These are phyloP conservation scores for Cyberlindnera japonica DNA, from an alignment of 805 yeast genomes.

Conservation along the genomic window DNA sequence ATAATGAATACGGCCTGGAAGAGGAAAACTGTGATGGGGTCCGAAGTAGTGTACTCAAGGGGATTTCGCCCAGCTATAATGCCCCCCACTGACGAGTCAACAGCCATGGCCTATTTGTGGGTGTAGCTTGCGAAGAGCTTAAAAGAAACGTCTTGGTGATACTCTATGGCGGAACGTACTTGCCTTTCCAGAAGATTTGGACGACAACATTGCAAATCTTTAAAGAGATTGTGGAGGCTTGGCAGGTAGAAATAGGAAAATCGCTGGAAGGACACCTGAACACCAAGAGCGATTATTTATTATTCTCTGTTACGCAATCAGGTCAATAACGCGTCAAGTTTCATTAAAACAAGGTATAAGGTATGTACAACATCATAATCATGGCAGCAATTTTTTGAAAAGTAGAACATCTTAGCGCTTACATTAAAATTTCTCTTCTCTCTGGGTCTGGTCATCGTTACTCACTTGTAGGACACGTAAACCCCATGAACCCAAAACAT, in stretches of 20 bases:
- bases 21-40: conserved; percentile 66
- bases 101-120: conserved; percentile 4
- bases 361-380: neutral
- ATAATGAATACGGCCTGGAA: conserved; percentile 67
- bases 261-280: no score
- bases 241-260: no score
- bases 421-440: conserved; percentile 37
- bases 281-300: no score
- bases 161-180: no score
- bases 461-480: conserved; percentile 52
- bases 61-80: conserved; percentile 73
- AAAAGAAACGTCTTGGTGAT: no score
- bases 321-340: no score
- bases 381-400: neutral
- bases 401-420: no score
- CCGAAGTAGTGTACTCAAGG: conserved; percentile 48
- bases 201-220: no score
- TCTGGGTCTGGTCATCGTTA: conserved; percentile 40
- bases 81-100: conserved; percentile 47
- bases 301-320: no score
- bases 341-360: neutral
- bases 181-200: no score
- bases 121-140: neutral
- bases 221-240: no score
- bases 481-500: conserved; percentile 82